phyloP scores from a whole-genome alignment of 768 basidiomycete species.

The Xerocomus spinulosus region DNA sequence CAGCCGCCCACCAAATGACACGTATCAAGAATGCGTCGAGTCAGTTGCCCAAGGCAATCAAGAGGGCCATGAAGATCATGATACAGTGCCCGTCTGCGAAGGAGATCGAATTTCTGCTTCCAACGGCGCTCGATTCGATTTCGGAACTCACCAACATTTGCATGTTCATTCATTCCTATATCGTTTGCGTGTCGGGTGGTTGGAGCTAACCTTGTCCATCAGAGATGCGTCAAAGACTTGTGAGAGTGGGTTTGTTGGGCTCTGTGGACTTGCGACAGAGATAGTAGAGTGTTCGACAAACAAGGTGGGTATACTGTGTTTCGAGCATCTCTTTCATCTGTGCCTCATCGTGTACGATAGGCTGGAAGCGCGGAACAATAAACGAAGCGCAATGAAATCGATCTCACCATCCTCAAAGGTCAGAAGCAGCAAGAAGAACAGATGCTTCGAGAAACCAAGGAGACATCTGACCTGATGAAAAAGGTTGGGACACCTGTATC shows the following conservation, averaged over 20 bases:
- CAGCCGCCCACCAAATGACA: conserved; percentile 17
- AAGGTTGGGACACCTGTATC: background rate
- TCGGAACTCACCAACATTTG: conserved; percentile 18
- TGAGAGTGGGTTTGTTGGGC: conserved; percentile 10
- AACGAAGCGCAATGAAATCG: conserved; percentile 11
- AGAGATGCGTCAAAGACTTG: conserved; percentile 16
- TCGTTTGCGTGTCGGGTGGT: too few relatives aligned
- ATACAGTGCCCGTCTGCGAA: conserved; percentile 6
- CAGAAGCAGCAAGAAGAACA: conserved; percentile 12
- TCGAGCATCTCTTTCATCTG: background rate
- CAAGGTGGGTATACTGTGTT: conserved; percentile 13
- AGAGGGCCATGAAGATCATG: conserved; percentile 12
- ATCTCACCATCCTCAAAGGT: conserved; percentile 13
- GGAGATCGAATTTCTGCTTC: conserved; percentile 14
- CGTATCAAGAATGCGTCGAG: conserved; percentile 18
- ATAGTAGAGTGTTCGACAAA: conserved; percentile 18
- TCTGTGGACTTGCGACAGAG: conserved; percentile 18
- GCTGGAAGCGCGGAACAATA: conserved; percentile 11
- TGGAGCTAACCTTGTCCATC: too few relatives aligned
- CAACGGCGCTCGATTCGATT: conserved; percentile 16
- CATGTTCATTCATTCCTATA: conserved; percentile 2
- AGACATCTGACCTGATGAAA: conserved; percentile 17
- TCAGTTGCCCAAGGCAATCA: conserved; percentile 16
- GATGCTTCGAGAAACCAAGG: conserved; percentile 12
- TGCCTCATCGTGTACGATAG: background rate